phyloP scores from a whole-genome alignment of 345 rosid genomes.

The Sonneratia alba region DNA sequence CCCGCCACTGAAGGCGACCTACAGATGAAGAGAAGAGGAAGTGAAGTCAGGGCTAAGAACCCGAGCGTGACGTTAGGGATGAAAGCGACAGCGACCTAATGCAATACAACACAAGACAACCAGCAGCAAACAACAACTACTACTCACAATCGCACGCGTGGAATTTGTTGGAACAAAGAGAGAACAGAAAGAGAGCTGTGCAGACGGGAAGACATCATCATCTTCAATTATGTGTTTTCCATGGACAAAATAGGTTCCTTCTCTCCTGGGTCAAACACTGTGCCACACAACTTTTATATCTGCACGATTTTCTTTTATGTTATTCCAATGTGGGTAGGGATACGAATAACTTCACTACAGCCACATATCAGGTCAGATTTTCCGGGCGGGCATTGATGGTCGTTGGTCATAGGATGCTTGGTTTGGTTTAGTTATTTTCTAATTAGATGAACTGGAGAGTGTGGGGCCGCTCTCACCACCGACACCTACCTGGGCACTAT shows the following conservation, averaged over 20 bases:
- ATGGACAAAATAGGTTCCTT: neutral
- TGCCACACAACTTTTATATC: neutral
- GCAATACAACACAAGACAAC: neutral
- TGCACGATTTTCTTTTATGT: neutral
- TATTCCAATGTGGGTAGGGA: no score
- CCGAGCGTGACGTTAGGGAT: neutral
- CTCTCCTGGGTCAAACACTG: no score
- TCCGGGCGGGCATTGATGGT: no score
- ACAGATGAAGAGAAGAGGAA: neutral
- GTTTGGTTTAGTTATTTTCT: neutral
- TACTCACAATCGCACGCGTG: neutral
- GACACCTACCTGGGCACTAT: neutral
- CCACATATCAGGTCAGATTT: no score
- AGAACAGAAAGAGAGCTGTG: neutral
- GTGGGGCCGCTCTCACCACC: slow-evolving; percentile 1
- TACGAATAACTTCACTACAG: no score
- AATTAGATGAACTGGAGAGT: neutral
- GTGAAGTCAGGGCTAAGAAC: neutral
- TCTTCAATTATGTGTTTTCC: neutral
- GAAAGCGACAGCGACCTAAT: neutral
- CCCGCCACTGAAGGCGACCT: neutral
- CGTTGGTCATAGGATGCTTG: neutral
- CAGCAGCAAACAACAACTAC: neutral
- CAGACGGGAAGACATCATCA: neutral
- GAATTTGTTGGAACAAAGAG: neutral